Evolutionary conservation across 257 asterid species (phyloP), one percentile per base, ranked within the genome.

Genomic region (Haberlea rhodopensis): DNA sequence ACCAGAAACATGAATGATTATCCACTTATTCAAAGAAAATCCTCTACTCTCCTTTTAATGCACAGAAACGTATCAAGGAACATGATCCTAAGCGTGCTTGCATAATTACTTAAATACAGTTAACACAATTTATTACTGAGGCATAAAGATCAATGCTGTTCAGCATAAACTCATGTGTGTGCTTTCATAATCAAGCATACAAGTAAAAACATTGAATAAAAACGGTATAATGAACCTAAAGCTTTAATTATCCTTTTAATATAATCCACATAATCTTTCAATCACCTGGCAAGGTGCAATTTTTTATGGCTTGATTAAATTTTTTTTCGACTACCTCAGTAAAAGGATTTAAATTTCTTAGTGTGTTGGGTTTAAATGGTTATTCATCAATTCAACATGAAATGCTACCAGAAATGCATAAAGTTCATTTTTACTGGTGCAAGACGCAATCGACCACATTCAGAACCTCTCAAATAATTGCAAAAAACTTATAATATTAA

Each of bases 1-100:
- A 73, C 62, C 81, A 70, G 60, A 66, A 78, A 56, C 27, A 75
- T 29, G 67, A 45, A 65, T 24, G 22, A 18, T 23, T 63, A 25
- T 60, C 51, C 26, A 65, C 28, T 62, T 23, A 46, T 57, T 43
- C 18, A 60, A 53, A 46, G 52, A 28, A 63, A 51, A 65, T 26
- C 68, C 27, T 65, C 37, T 20, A 45, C 45, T 66, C 60, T 34
- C 60, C 37, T 43, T 56, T 40, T 40, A 68, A 18, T 52, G 57
- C 24, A 62, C 58, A 53, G 40, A 65, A 56, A 70, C 25, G 53
- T 10, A 69, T 66, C 60, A 51, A 67, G 19, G 58, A 53, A 65
- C 4, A 19, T 4, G 20, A 63, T 25, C 25, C 60, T 10, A 5
- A 55, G 59, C 27, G 25, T 13, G 6, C 65, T 55, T 48, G 56